Conservation (phyloP, 2,329 filamentous ascomycete species). For the Cladosporium colombiae region DNA sequence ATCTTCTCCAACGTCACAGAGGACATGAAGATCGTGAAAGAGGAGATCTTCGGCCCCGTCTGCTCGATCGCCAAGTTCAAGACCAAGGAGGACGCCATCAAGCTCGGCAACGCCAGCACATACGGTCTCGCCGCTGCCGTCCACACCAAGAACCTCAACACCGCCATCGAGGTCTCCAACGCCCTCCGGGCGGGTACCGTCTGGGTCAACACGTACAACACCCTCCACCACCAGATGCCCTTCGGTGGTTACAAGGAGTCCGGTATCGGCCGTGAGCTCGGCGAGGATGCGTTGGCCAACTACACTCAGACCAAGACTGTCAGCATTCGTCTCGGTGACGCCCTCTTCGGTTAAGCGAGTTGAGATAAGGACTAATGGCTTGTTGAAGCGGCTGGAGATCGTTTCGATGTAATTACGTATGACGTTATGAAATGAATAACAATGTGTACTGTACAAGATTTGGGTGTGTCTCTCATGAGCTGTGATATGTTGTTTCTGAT, state of each 20-base stretch:
- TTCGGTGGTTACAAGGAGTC: constrained; percentile 39
- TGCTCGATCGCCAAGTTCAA: constrained; percentile 43
- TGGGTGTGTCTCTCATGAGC: background rate
- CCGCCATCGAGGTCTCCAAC: constrained; percentile 43
- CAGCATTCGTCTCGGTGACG: constrained; percentile 57
- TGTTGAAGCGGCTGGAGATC: constrained; percentile 5
- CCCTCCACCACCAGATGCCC: constrained; percentile 43
- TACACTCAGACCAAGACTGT: constrained; percentile 27
- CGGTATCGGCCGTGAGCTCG: constrained; percentile 41
- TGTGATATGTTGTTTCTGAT: background rate
- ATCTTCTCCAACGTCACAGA: constrained; percentile 33
- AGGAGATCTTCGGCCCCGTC: constrained; percentile 48
- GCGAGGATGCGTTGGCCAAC: constrained; percentile 22
- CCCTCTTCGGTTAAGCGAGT: constrained; percentile 48
- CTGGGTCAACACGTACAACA: constrained; percentile 47
- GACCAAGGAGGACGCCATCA: constrained; percentile 42
- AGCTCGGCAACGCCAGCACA: constrained; percentile 42
- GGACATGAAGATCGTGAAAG: constrained; percentile 46
- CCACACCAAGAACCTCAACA: constrained; percentile 44
- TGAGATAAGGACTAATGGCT: constrained; percentile 1
- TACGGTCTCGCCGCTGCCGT: constrained; percentile 46
- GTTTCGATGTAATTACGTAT: constrained; percentile 24
- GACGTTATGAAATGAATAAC: constrained; percentile 21
- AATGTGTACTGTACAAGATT: constrained; percentile 21
- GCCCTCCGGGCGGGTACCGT: constrained; percentile 47